Evolutionary conservation across 2,329 filamentous ascomycete genomes (phyloP).

Genomic region (Arthrobotrys sphaeroides): DNA sequence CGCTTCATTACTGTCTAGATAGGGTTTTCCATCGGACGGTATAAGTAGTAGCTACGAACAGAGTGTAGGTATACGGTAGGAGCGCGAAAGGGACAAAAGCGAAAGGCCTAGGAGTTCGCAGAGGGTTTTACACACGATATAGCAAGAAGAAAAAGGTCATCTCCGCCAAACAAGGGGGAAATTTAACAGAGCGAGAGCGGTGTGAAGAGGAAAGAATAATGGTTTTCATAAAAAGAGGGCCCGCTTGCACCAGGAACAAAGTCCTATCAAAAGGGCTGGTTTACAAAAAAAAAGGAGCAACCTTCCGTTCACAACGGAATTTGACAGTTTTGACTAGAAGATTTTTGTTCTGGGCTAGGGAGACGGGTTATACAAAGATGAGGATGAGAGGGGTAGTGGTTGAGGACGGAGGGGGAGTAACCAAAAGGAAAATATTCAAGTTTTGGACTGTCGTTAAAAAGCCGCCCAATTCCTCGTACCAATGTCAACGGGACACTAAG

Average conservation of each 20-base stretch:
- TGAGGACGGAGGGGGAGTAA: not conserved
- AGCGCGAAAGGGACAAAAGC: not conserved
- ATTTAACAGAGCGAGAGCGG: not conserved
- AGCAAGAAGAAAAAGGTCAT: not conserved
- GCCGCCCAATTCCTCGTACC: not conserved
- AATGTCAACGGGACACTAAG: not conserved
- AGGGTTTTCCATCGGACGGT: conserved; percentile 31
- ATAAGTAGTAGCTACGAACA: conserved; percentile 28
- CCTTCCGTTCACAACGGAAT: not conserved
- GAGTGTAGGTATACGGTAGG: not conserved
- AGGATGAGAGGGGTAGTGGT: not conserved
- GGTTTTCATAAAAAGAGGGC: not conserved
- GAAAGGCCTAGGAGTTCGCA: too few relatives aligned
- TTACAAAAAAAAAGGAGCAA: too few relatives aligned
- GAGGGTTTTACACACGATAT: conserved; percentile 2
- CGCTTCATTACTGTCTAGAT: conserved; percentile 52
- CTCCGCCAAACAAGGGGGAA: conserved; percentile 24
- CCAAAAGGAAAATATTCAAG: conserved; percentile 21
- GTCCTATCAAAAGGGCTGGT: not conserved
- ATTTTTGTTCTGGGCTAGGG: not conserved
- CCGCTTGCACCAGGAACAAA: too few relatives aligned
- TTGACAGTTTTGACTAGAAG: not conserved
- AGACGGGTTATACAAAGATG: not conserved
- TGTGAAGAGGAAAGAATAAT: not conserved
- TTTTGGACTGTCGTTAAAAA: conserved; percentile 37